phyloP scores from a whole-genome alignment of 495 filamentous ascomycete genomes.

The Trichoderma asperelloides region DNA sequence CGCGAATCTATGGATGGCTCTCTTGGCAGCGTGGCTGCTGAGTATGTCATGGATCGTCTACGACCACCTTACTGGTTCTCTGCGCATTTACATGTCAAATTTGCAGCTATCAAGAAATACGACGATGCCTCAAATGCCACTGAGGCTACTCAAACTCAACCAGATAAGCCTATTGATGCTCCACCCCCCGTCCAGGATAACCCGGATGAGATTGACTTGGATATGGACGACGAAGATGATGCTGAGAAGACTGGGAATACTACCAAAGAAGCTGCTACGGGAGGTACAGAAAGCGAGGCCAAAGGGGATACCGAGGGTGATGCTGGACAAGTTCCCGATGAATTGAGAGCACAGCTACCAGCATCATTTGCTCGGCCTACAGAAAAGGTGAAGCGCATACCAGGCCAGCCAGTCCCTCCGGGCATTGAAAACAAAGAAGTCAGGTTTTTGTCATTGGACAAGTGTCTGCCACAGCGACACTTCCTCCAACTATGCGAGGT shows the following conservation, averaged over 20 bases:
- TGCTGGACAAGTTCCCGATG: slow-evolving; percentile 27
- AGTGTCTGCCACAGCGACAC: slow-evolving; percentile 66
- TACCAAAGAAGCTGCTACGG: neutral
- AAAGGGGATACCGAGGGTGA: neutral
- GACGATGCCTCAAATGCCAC: slow-evolving; percentile 22
- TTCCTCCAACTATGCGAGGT: slow-evolving; percentile 73
- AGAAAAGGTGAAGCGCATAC: slow-evolving; percentile 16
- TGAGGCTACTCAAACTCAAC: neutral
- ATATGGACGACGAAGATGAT: slow-evolving; percentile 46
- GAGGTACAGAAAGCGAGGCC: neutral
- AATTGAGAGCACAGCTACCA: slow-evolving; percentile 57
- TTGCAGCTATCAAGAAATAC: slow-evolving; percentile 62
- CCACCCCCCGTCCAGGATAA: slow-evolving; percentile 21
- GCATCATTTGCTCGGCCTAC: slow-evolving; percentile 44
- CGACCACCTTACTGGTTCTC: slow-evolving; percentile 87
- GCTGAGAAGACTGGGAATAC: slow-evolving; percentile 16
- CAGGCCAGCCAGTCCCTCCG: slow-evolving; percentile 37
- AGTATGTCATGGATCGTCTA: slow-evolving; percentile 68
- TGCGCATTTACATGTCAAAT: slow-evolving; percentile 86
- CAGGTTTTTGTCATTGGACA: slow-evolving; percentile 82
- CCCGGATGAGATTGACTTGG: slow-evolving; percentile 48
- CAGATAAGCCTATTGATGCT: neutral
- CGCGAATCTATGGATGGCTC: slow-evolving; percentile 62
- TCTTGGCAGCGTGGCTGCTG: slow-evolving; percentile 70
- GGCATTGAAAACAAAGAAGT: slow-evolving; percentile 67